These are phyloP conservation scores for Microdochium trichocladiopsis DNA, from an alignment of 2,329 filamentous ascomycete genomes.

Conservation along the genomic window DNA sequence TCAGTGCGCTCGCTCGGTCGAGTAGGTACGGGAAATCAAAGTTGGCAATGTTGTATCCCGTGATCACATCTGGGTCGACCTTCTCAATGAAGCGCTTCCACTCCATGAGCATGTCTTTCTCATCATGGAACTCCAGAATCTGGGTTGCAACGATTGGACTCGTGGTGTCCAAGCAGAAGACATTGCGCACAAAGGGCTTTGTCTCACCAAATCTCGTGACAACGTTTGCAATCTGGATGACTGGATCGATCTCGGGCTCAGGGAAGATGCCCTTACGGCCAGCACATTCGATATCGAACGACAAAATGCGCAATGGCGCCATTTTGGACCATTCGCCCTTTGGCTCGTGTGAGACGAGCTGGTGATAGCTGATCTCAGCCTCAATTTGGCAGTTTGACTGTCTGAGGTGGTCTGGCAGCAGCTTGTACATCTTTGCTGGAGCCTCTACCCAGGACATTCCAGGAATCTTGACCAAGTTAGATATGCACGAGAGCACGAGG, in stretches of 20 bases:
- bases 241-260: conserved; percentile 82
- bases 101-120: conserved; percentile 83
- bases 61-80: conserved; percentile 94
- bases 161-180: conserved; percentile 90
- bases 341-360: conserved; percentile 80
- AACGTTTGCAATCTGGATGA: conserved; percentile 97
- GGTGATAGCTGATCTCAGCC: conserved; percentile 72
- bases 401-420: conserved; percentile 58
- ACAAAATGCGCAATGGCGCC: conserved; percentile 85
- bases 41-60: conserved; percentile 97
- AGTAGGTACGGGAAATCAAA: conserved; percentile 98
- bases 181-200: conserved; percentile 92
- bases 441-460: conserved; percentile 98
- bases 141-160: conserved; percentile 94
- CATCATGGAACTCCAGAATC: conserved; percentile 73
- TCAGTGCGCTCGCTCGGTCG: conserved; percentile 79
- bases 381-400: conserved; percentile 97
- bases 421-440: conserved; percentile 63
- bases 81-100: conserved; percentile 88
- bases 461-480: conserved; percentile 49
- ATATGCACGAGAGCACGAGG: neutral
- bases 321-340: conserved; percentile 98
- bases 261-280: conserved; percentile 97
- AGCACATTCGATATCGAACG: conserved; percentile 98
- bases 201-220: conserved; percentile 92